phyloP scores from a whole-genome alignment of 768 basidiomycete species.

The Boletus sp. region DNA sequence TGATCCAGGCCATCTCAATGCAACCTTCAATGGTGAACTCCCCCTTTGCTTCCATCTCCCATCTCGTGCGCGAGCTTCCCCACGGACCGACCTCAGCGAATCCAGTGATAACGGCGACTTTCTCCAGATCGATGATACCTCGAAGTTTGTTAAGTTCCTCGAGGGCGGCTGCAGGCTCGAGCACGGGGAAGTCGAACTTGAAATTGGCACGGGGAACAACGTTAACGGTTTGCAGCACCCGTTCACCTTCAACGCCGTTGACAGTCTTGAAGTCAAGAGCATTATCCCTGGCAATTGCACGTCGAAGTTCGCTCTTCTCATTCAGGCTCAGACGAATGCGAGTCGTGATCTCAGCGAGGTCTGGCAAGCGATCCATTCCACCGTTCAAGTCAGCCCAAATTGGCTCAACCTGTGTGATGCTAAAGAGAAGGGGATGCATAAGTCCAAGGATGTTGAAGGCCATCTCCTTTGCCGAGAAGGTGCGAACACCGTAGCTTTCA shows the following conservation, averaged over 20 bases:
- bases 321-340: slow-evolving; percentile 80
- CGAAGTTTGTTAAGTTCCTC: slow-evolving; percentile 74
- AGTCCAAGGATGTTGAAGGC: slow-evolving; percentile 99
- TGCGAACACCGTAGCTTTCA: slow-evolving; percentile 89
- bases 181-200: slow-evolving; percentile 87
- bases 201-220: slow-evolving; percentile 98
- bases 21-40: slow-evolving; percentile 96
- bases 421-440: slow-evolving; percentile 99
- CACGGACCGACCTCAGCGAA: slow-evolving; percentile 98
- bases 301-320: slow-evolving; percentile 88
- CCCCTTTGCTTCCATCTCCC: slow-evolving; percentile 99
- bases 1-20: slow-evolving; percentile 99
- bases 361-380: slow-evolving; percentile 95
- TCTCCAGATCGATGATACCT: slow-evolving; percentile 91
- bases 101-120: slow-evolving; percentile 93
- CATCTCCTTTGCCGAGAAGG: slow-evolving; percentile 99
- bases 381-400: slow-evolving; percentile 99
- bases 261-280: slow-evolving; percentile 91
- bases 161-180: slow-evolving; percentile 71
- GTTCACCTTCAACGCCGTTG: slow-evolving; percentile 89
- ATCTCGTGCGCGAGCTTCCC: slow-evolving; percentile 96
- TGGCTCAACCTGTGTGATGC: slow-evolving; percentile 98
- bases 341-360: slow-evolving; percentile 86
- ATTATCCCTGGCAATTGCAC: slow-evolving; percentile 91
- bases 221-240: slow-evolving; percentile 86